A percentile compares a stretch with the other conserved stretches of the same genome.
Evolutionary conservation across 31 red algal species (phyloP).

Genomic region (Odonthalia washingtoniensis): DNA sequence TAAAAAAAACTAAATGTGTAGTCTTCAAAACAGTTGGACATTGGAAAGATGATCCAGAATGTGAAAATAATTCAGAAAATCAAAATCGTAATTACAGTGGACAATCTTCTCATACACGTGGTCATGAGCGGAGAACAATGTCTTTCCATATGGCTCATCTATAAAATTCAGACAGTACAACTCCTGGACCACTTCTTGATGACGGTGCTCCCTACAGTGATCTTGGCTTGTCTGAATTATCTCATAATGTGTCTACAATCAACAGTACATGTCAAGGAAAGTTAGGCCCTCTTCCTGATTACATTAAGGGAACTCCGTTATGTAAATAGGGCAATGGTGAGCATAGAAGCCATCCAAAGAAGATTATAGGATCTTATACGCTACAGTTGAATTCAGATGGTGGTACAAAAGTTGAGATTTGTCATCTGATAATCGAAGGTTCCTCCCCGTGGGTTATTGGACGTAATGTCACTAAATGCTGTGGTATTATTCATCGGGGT

Average conservation of each 20-base stretch:
- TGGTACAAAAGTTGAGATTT: constrained; percentile 4
- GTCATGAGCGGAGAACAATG: neutral
- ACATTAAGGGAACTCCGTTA: too few species aligned
- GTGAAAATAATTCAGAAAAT: constrained; percentile 7
- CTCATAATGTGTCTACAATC: neutral
- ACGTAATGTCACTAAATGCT: constrained; percentile 24
- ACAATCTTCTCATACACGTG: neutral
- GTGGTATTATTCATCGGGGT: constrained; percentile 24
- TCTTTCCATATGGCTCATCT: neutral
- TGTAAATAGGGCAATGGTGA: constrained; percentile 27
- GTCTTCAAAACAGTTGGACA: neutral
- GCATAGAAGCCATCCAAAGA: constrained; percentile 17
- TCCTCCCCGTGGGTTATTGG: constrained; percentile 40
- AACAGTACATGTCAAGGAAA: neutral
- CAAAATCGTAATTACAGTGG: neutral
- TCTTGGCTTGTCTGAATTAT: neutral
- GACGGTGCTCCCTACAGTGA: neutral
- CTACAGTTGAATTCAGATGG: constrained; percentile 8
- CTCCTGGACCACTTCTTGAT: neutral
- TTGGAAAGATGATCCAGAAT: neutral
- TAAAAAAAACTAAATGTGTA: neutral
- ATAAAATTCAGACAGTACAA: neutral
- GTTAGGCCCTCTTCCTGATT: neutral
- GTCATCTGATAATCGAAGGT: constrained; percentile 46
- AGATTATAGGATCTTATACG: constrained; percentile 19